Evolutionary conservation across 805 yeast species (phyloP).

Genomic region (Saturnispora zaruensis): DNA sequence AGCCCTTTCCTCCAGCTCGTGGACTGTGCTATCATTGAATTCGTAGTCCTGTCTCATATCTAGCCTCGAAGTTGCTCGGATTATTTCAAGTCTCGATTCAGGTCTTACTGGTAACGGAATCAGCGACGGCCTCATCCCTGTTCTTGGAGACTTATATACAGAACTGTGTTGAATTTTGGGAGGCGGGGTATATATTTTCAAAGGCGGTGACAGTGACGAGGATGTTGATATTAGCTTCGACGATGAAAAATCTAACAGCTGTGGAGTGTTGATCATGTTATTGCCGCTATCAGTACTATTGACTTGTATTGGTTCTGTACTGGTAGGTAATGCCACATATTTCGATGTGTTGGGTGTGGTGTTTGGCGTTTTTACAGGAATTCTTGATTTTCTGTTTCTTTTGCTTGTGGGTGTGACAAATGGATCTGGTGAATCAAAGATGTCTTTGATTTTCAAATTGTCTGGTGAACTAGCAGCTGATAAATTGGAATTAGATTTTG

Average conservation of each 20-base stretch:
- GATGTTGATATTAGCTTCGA: neutral
- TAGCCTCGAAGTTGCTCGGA: constrained; percentile 13
- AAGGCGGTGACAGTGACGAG: neutral
- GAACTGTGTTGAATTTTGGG: neutral
- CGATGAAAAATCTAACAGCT: neutral
- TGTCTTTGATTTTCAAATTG: constrained; percentile 6
- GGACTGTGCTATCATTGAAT: neutral
- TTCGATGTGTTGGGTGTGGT: constrained; percentile 12
- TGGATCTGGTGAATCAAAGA: constrained; percentile 22
- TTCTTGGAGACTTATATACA: neutral
- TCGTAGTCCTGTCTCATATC: neutral
- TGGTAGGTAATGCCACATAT: constrained; percentile 16
- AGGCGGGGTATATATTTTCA: constrained; percentile 1
- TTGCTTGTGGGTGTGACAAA: constrained; percentile 25
- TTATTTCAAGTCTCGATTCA: constrained; percentile 19
- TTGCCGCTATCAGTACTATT: neutral
- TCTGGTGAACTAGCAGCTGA: constrained; percentile 11
- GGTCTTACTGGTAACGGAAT: constrained; percentile 26
- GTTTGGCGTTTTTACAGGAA: constrained; percentile 12
- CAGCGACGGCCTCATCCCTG: constrained; percentile 7
- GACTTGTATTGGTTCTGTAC: neutral
- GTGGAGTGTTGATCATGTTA: neutral
- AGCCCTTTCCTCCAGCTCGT: neutral
- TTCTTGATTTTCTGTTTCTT: constrained; percentile 9
- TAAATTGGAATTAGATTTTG: constrained; percentile 14